Evolutionary conservation across 352 stramenopile genomes (phyloP).

Genomic region (Pythium scleroteichum): DNA sequence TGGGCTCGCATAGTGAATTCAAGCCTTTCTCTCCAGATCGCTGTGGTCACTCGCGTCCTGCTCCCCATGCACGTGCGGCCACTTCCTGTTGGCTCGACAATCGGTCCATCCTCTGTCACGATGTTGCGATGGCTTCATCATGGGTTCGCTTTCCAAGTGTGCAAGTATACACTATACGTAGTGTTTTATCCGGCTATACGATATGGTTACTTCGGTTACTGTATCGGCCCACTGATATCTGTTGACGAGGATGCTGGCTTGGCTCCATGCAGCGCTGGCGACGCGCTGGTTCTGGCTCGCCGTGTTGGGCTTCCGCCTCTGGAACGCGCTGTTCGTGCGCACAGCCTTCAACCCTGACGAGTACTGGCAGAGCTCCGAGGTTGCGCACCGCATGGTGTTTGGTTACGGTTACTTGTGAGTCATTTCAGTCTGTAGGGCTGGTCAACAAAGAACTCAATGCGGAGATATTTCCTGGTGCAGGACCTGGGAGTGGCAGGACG

Average conservation of each 20-base stretch:
- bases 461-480: conserved; percentile 27
- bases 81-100: no score
- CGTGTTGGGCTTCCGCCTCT: conserved; percentile 66
- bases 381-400: conserved; percentile 86
- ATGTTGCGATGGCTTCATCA: conserved; percentile 8
- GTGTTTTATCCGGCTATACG: not conserved
- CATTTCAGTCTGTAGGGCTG: not conserved
- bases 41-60: no score
- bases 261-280: conserved; percentile 19
- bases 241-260: conserved; percentile 9
- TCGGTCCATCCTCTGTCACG: conserved; percentile 8
- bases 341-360: conserved; percentile 89
- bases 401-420: conserved; percentile 81
- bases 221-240: not conserved
- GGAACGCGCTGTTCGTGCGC: conserved; percentile 83
- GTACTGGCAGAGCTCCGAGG: conserved; percentile 89
- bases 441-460: not conserved
- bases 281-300: conserved; percentile 45
- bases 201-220: no score
- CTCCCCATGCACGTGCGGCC: no score
- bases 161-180: conserved; percentile 19
- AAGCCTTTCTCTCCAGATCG: no score
- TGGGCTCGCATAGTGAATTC: no score
- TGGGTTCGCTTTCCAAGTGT: conserved; percentile 3
- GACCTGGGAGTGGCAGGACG: conserved; percentile 86